Conservation (phyloP, 2,329 filamentous ascomycete species). For the Clonostachys chloroleuca region DNA sequence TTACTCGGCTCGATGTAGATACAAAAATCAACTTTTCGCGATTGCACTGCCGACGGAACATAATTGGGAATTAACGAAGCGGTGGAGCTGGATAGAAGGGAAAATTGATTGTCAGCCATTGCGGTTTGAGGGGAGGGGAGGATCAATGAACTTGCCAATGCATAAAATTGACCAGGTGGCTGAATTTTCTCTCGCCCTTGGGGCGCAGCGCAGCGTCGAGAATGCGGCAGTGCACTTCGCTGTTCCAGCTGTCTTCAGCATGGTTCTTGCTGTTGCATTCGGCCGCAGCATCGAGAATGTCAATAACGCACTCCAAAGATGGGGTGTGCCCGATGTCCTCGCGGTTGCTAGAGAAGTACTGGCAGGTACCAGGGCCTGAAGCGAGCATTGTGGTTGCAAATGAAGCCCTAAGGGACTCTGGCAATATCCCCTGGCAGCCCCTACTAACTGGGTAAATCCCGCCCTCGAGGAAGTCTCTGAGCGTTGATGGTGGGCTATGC, state of each 20-base stretch:
- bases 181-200: background rate
- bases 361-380: no score
- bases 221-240: background rate
- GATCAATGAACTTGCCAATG: background rate
- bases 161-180: background rate
- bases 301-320: no score
- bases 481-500: no score
- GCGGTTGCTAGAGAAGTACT: no score
- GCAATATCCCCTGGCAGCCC: no score
- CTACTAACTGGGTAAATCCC: no score
- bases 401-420: no score
- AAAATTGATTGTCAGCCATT: background rate
- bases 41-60: no score
- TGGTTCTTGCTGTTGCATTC: background rate
- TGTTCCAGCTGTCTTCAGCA: background rate
- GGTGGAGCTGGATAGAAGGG: no score
- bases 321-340: no score
- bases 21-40: conserved; percentile 2
- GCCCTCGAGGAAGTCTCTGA: no score
- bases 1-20: conserved; percentile 1
- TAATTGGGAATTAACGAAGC: background rate
- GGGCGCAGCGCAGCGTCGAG: background rate
- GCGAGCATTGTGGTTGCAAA: no score
- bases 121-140: background rate
- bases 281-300: background rate